Percentiles rank a stretch among this genome's conserved stretches.
phyloP scores from a whole-genome alignment of 495 filamentous ascomycete genomes.

The Penicillium dipodomyicola region DNA sequence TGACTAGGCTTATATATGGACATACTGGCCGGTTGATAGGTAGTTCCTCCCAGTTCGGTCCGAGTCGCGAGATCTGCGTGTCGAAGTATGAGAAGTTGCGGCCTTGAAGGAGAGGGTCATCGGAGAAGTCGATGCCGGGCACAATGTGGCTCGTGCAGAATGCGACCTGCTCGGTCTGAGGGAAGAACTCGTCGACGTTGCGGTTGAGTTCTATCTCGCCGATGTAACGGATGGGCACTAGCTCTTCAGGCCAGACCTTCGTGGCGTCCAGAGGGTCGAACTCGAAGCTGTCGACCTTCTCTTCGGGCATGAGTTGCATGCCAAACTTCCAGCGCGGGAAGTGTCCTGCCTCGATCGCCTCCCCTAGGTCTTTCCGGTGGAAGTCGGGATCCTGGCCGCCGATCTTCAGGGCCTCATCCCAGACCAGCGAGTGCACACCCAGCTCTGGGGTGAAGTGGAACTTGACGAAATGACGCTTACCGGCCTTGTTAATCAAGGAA shows the following conservation, averaged over 20 bases:
- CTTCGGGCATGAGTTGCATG: slow-evolving; percentile 71
- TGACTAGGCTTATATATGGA: slow-evolving; percentile 57
- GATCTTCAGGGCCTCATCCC: slow-evolving; percentile 86
- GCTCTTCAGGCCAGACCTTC: slow-evolving; percentile 86
- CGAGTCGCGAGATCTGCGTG: slow-evolving; percentile 79
- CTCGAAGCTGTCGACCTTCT: slow-evolving; percentile 74
- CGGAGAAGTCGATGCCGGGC: slow-evolving; percentile 82
- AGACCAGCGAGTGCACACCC: slow-evolving; percentile 80
- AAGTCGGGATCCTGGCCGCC: slow-evolving; percentile 83
- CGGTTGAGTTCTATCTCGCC: slow-evolving; percentile 80
- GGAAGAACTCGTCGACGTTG: slow-evolving; percentile 82
- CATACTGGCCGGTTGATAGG: slow-evolving; percentile 79
- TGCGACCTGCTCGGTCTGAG: slow-evolving; percentile 75
- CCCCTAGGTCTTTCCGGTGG: slow-evolving; percentile 77
- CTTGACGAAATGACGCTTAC: slow-evolving; percentile 76
- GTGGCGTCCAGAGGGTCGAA: slow-evolving; percentile 93
- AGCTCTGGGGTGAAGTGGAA: slow-evolving; percentile 76
- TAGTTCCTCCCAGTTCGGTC: slow-evolving; percentile 81
- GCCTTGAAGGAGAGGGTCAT: slow-evolving; percentile 80
- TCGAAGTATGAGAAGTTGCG: slow-evolving; percentile 88
- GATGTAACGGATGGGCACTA: slow-evolving; percentile 75
- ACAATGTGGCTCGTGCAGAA: slow-evolving; percentile 87
- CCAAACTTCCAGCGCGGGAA: slow-evolving; percentile 83
- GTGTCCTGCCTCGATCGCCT: slow-evolving; percentile 68
- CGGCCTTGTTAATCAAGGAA: slow-evolving; percentile 66